Evolutionary conservation across 768 basidiomycete species (phyloP).

Genomic region (Boletus vinaceobasis): DNA sequence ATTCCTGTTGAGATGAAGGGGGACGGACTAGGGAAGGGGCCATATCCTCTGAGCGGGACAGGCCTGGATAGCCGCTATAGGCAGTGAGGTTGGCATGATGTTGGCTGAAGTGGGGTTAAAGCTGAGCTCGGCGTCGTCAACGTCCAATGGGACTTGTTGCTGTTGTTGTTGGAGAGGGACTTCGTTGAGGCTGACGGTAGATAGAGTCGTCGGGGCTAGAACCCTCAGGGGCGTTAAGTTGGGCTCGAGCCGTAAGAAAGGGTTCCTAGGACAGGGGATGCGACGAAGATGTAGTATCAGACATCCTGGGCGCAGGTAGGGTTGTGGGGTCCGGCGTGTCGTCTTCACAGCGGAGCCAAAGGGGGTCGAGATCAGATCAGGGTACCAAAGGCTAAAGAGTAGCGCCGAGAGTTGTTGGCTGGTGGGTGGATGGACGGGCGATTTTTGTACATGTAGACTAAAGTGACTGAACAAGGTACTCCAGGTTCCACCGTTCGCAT

Average conservation of each 20-base stretch:
- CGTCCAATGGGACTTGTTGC: slow-evolving; percentile 25
- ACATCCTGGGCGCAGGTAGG: slow-evolving; percentile 56
- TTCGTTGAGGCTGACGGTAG: slow-evolving; percentile 30
- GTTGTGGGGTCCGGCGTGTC: too few species aligned
- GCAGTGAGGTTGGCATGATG: slow-evolving; percentile 42
- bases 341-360: too few species aligned
- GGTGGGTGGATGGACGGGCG: background rate
- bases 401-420: too few species aligned
- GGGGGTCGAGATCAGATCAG: too few species aligned
- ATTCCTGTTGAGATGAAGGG: slow-evolving; percentile 40
- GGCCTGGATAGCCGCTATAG: slow-evolving; percentile 39
- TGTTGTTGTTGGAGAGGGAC: slow-evolving; percentile 22
- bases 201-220: slow-evolving; percentile 38
- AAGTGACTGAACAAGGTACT: background rate
- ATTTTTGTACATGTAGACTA: background rate
- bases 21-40: slow-evolving; percentile 29
- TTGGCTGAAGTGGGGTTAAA: slow-evolving; percentile 33
- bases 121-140: slow-evolving; percentile 30
- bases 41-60: slow-evolving; percentile 64
- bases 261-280: slow-evolving; percentile 54
- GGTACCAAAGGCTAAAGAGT: too few species aligned
- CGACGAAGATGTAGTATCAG: slow-evolving; percentile 48
- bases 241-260: slow-evolving; percentile 35
- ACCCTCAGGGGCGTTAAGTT: slow-evolving; percentile 31
- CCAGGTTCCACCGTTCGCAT: background rate